Evolutionary conservation across 306 rosid species (phyloP).

Genomic region (Prosopis cineraria): DNA sequence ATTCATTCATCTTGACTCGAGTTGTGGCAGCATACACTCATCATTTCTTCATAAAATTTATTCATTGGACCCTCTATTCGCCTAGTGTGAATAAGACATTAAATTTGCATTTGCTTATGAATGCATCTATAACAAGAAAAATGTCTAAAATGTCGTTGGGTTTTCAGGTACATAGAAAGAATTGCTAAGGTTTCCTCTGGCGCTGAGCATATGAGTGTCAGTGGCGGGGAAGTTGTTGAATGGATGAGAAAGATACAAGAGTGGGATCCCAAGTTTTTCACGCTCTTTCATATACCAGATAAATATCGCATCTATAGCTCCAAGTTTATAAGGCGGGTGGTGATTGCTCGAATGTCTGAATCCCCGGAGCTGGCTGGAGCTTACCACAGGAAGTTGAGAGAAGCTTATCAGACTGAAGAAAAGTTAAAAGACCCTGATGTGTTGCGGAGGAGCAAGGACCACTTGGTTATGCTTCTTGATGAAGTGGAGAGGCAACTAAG

Average conservation of each 20-base stretch:
- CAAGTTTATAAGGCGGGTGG: slow-evolving; percentile 74
- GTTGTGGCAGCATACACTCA: slow-evolving; percentile 26
- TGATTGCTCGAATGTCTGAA: slow-evolving; percentile 89
- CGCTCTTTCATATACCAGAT: slow-evolving; percentile 74
- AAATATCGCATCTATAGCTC: slow-evolving; percentile 65
- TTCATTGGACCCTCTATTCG: not conserved
- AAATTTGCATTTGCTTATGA: not conserved
- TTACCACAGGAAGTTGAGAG: slow-evolving; percentile 75
- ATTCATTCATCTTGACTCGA: slow-evolving; percentile 12
- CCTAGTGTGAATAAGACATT: slow-evolving; percentile 10
- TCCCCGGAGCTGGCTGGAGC: slow-evolving; percentile 82
- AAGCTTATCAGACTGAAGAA: slow-evolving; percentile 86
- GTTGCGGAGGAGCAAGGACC: slow-evolving; percentile 56
- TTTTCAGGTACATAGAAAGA: slow-evolving; percentile 88
- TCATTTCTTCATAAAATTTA: slow-evolving; percentile 6
- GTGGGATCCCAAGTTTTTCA: slow-evolving; percentile 80
- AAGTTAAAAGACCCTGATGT: slow-evolving; percentile 63
- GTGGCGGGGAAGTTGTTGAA: slow-evolving; percentile 64
- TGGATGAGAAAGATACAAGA: slow-evolving; percentile 94
- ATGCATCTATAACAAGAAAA: slow-evolving; percentile 3
- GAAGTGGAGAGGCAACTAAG: slow-evolving; percentile 68
- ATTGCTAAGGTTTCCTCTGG: slow-evolving; percentile 78
- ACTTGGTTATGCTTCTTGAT: slow-evolving; percentile 68
- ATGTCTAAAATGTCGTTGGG: slow-evolving; percentile 21
- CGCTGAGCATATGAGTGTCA: slow-evolving; percentile 41